Base-by-base conservation (phyloP, 352 stramenopile species). In the Hyaloperonospora brassicae region DNA sequence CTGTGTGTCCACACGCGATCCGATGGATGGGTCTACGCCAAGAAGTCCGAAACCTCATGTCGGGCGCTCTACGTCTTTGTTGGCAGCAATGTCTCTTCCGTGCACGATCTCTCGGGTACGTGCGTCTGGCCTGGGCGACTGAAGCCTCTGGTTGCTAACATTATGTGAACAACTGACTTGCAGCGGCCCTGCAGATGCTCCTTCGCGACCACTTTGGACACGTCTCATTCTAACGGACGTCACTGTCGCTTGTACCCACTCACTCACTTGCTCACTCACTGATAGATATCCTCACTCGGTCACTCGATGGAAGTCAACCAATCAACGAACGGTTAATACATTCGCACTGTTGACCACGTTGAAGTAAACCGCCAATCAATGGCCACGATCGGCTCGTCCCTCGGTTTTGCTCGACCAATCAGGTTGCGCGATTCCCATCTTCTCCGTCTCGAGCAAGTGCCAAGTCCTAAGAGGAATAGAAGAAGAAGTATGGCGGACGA, bases 31-130 rank as follows among this genome's bases (percentile, higher is more conserved):
- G 47, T 87, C 4, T 52, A 82, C 30, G 71, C 64, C 34, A 81
- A 79, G 42, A 76, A 72, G 39, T 76, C 72, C 0, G 52, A 68
- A 17, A 66, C 60, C 17, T 82, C 64, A 7, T 54, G 66, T 27
- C 74, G 77, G 36, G 74, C 81, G 61, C 57, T 83, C 35, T 86
- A 74, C 56, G 69, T 72, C 23, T 71, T 87, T 43, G 72, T 87
- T 38, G 77, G 86, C 52, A 81, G 61, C 30, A 85, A 80, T 41
- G 64, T 79, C 25, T 64, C 70, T n/a, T 84, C 74, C 0, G 60
- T 87, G 11, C 55, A 64, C 8, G 73, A 86, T 24, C 62, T 83
- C 0, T 68, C 77, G 27, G 72, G 77, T 86, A 55, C 45, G 65
- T 71, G 47, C 2, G 13, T 12, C 14, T 10, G 25, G 46, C 21